These are phyloP conservation scores for Rhizoctonia solani DNA, from an alignment of 1,284 basidiomycete genomes.

Conservation along the genomic window DNA sequence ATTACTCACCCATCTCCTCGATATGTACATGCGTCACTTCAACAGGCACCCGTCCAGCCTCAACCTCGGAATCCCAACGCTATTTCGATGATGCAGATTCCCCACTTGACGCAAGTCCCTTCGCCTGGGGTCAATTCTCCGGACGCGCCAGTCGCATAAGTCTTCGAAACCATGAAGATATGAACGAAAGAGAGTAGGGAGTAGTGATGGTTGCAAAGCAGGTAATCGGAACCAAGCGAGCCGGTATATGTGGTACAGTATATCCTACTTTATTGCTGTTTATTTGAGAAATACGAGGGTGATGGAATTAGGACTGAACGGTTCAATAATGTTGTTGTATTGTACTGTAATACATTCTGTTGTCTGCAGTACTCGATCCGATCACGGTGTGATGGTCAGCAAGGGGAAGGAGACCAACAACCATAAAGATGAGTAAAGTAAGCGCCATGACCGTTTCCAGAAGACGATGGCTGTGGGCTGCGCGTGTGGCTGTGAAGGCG, in stretches of 20 bases:
- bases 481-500: background rate
- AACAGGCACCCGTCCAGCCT: background rate
- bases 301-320: background rate
- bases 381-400: too few relatives aligned
- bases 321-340: background rate
- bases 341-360: background rate
- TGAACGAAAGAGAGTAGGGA: background rate
- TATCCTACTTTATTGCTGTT: slow-evolving; percentile 10
- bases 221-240: background rate
- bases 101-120: slow-evolving; percentile 1
- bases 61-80: background rate
- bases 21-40: background rate
- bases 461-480: background rate
- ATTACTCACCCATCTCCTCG: background rate
- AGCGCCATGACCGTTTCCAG: too few relatives aligned
- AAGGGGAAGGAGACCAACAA: too few relatives aligned
- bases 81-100: background rate
- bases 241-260: background rate
- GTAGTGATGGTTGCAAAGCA: background rate
- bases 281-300: background rate
- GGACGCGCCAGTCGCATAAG: background rate
- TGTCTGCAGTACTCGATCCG: background rate
- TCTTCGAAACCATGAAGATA: background rate
- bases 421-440: too few relatives aligned
- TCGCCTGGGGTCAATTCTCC: background rate